Evolutionary conservation across 2,329 filamentous ascomycete genomes (phyloP).

Genomic region (Stagonosporopsis vannaccii): DNA sequence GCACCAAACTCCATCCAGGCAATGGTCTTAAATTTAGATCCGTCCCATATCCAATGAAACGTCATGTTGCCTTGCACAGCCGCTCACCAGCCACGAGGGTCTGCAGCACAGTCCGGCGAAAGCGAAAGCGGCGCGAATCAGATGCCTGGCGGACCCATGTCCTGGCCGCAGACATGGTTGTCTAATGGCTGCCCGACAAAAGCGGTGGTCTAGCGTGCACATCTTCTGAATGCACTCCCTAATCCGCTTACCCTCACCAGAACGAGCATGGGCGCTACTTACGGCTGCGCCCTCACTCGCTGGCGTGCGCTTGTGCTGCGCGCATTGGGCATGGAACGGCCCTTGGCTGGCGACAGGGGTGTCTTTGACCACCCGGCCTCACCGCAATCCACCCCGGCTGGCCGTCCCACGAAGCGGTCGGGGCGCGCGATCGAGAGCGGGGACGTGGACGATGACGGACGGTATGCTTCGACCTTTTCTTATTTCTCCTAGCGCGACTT

Average conservation of each 20-base stretch:
- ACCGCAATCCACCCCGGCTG: constrained; percentile 43
- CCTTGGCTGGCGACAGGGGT: constrained; percentile 34
- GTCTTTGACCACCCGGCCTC: constrained; percentile 30
- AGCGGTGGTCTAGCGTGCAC: constrained; percentile 41
- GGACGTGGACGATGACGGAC: constrained; percentile 38
- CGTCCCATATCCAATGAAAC: constrained; percentile 24
- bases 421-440: constrained; percentile 50
- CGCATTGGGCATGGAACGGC: constrained; percentile 32
- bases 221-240: constrained; percentile 29
- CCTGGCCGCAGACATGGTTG: constrained; percentile 19
- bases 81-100: constrained; percentile 36
- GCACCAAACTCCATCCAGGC: constrained; percentile 21
- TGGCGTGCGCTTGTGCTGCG: constrained; percentile 23
- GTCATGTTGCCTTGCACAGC: constrained; percentile 25
- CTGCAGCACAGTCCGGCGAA: constrained; percentile 26
- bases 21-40: constrained; percentile 33
- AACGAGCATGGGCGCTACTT: constrained; percentile 32
- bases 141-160: constrained; percentile 21
- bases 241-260: constrained; percentile 42
- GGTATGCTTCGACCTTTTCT: constrained; percentile 40
- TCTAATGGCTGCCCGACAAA: constrained; percentile 33
- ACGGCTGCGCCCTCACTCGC: constrained; percentile 31
- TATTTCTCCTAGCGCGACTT: constrained; percentile 49
- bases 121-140: constrained; percentile 37
- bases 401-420: constrained; percentile 44